Evolutionary conservation across 495 filamentous ascomycete species (phyloP).

Genomic region (Filosporella fistucella): DNA sequence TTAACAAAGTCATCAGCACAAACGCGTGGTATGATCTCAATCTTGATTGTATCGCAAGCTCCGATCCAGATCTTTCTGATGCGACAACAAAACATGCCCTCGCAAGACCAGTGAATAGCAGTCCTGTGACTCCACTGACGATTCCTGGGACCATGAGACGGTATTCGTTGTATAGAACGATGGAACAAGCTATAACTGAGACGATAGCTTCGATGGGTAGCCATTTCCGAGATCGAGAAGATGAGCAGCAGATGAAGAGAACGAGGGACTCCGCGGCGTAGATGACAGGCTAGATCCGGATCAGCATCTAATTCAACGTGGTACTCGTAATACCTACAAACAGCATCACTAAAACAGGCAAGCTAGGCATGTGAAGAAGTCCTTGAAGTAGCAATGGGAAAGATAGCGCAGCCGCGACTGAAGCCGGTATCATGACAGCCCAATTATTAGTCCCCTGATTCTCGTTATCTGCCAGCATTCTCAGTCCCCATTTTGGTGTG

Average conservation of each 20-base stretch:
- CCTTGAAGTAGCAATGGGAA: slow-evolving; percentile 11
- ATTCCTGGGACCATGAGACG: slow-evolving; percentile 17
- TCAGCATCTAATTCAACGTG: background rate
- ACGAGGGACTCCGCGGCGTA: slow-evolving; percentile 9
- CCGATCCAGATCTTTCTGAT: slow-evolving; percentile 2
- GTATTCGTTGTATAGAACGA: slow-evolving; percentile 16
- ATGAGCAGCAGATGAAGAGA: slow-evolving; percentile 2
- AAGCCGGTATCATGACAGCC: slow-evolving; percentile 3
- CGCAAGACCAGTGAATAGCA: slow-evolving; percentile 8
- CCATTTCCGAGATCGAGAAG: background rate
- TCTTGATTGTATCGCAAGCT: no score
- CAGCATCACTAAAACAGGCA: slow-evolving; percentile 15
- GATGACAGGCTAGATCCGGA: slow-evolving; percentile 8
- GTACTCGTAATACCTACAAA: slow-evolving; percentile 8
- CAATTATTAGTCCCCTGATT: background rate
- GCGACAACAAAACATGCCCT: slow-evolving; percentile 12
- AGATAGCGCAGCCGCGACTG: slow-evolving; percentile 4
- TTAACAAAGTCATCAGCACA: slow-evolving; percentile 22
- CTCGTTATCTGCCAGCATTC: background rate
- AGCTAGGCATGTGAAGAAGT: slow-evolving; percentile 15
- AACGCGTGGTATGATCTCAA: slow-evolving; percentile 19
- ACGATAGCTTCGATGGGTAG: slow-evolving; percentile 3
- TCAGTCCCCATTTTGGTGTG: background rate
- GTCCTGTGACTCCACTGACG: slow-evolving; percentile 1
- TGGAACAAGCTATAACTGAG: background rate